A percentile compares a stretch with the other conserved stretches of the same genome.
Evolutionary conservation across 1,139 yeast genomes (phyloP).

Genomic region (Candida anutae): DNA sequence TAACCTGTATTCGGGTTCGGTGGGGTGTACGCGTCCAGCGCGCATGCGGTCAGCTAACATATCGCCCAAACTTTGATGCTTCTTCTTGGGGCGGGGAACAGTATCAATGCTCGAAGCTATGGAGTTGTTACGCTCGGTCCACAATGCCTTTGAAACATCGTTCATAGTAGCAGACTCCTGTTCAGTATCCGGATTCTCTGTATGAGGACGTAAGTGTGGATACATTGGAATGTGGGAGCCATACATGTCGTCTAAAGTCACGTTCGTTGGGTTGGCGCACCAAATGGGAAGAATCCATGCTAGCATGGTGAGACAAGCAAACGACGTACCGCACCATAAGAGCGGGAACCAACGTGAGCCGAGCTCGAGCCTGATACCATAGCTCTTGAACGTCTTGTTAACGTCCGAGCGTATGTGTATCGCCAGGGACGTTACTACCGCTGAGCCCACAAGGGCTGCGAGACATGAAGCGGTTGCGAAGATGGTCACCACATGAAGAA

Average conservation of each 20-base stretch:
- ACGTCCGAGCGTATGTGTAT: slow-evolving; percentile 20
- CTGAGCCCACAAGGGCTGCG: slow-evolving; percentile 20
- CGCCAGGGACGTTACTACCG: slow-evolving; percentile 20
- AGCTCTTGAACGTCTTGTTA: slow-evolving; percentile 25
- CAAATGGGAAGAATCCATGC: slow-evolving; percentile 39
- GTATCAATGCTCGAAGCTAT: not conserved
- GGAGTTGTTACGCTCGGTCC: too few species aligned
- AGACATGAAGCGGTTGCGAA: slow-evolving; percentile 27
- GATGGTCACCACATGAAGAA: slow-evolving; percentile 25
- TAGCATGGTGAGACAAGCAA: slow-evolving; percentile 13
- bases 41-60: not conserved
- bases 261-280: slow-evolving; percentile 34
- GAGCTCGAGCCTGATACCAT: slow-evolving; percentile 34
- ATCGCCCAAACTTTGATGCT: not conserved
- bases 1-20: slow-evolving; percentile 1
- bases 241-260: slow-evolving; percentile 13
- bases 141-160: not conserved
- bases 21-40: not conserved
- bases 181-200: not conserved
- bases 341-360: slow-evolving; percentile 37
- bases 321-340: slow-evolving; percentile 27
- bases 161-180: not conserved
- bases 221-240: not conserved
- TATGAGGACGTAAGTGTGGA: not conserved
- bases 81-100: not conserved